phyloP scores from a whole-genome alignment of 2,329 filamentous ascomycete genomes.

The Cytospora chrysosperma region DNA sequence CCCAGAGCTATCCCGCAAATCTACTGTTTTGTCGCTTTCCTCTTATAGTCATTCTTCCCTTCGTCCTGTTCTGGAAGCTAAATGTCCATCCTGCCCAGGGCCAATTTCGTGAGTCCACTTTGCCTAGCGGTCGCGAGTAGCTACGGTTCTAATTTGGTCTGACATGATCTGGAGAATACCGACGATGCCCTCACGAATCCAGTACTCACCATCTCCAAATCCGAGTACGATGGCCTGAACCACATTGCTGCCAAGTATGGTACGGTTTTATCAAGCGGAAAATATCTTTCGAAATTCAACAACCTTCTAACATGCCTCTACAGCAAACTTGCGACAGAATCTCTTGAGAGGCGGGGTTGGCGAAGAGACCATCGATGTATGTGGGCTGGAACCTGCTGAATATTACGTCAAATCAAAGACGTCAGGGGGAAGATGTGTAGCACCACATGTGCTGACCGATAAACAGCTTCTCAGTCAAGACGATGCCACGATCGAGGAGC shows the following conservation, averaged over 20 bases:
- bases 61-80: slow-evolving; percentile 3
- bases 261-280: slow-evolving; percentile 35
- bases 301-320: slow-evolving; percentile 20
- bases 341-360: slow-evolving; percentile 49
- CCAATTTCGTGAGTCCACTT: slow-evolving; percentile 46
- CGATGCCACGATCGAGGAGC: slow-evolving; percentile 29
- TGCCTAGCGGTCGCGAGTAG: slow-evolving; percentile 13
- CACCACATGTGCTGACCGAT: not conserved
- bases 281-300: slow-evolving; percentile 18
- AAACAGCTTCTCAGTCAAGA: slow-evolving; percentile 32
- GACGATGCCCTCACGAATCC: slow-evolving; percentile 37
- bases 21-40: slow-evolving; percentile 6
- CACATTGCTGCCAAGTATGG: slow-evolving; percentile 53
- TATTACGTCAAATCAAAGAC: not conserved
- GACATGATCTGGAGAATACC: slow-evolving; percentile 21
- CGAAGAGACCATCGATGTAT: slow-evolving; percentile 46
- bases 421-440: not conserved
- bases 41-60: not conserved
- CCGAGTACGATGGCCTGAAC: slow-evolving; percentile 62
- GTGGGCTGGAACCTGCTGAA: slow-evolving; percentile 25
- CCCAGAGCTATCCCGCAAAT: not conserved
- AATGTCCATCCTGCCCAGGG: slow-evolving; percentile 33
- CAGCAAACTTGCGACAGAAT: slow-evolving; percentile 48
- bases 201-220: slow-evolving; percentile 54
- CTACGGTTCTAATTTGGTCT: slow-evolving; percentile 8